These are phyloP conservation scores for Exophiala alcalophila DNA, from an alignment of 2,329 filamentous ascomycete species.

Conservation along the genomic window DNA sequence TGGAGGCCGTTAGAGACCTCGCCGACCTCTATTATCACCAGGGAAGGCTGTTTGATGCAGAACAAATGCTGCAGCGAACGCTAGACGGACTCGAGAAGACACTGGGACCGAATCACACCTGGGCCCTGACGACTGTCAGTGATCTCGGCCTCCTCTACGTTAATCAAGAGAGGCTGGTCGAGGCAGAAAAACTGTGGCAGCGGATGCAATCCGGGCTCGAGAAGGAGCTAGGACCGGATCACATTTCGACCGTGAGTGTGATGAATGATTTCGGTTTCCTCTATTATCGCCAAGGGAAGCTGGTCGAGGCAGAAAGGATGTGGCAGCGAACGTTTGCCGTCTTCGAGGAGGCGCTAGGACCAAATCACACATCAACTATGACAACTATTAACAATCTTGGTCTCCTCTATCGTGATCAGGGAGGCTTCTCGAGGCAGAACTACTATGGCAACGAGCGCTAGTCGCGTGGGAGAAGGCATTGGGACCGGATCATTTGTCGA, in stretches of 20 bases:
- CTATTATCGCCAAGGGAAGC: constrained; percentile 26
- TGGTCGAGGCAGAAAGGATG: constrained; percentile 33
- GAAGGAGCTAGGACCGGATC: not conserved
- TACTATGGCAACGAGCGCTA: constrained; percentile 31
- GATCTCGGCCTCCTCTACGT: constrained; percentile 35
- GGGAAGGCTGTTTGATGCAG: constrained; percentile 32
- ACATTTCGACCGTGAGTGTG: not conserved
- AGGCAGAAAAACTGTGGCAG: not conserved
- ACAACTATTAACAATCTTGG: constrained; percentile 32
- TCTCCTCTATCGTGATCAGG: constrained; percentile 28
- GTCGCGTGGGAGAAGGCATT: constrained; percentile 25
- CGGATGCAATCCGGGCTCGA: too few relatives aligned
- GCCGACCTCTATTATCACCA: constrained; percentile 30
- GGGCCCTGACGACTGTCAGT: constrained; percentile 30
- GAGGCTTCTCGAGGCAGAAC: constrained; percentile 30
- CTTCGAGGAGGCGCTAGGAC: constrained; percentile 9
- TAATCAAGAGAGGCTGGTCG: constrained; percentile 4
- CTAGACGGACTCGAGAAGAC: constrained; percentile 19
- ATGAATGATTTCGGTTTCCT: not conserved
- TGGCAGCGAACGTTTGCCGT: constrained; percentile 30
- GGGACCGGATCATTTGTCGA: constrained; percentile 28
- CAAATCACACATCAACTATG: constrained; percentile 27
- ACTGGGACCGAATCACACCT: constrained; percentile 22
- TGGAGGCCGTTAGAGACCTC: constrained; percentile 30
- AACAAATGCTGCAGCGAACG: constrained; percentile 30